phyloP scores from a whole-genome alignment of 2,329 filamentous ascomycete species.

The Phaeosphaeriaceae sp. region DNA sequence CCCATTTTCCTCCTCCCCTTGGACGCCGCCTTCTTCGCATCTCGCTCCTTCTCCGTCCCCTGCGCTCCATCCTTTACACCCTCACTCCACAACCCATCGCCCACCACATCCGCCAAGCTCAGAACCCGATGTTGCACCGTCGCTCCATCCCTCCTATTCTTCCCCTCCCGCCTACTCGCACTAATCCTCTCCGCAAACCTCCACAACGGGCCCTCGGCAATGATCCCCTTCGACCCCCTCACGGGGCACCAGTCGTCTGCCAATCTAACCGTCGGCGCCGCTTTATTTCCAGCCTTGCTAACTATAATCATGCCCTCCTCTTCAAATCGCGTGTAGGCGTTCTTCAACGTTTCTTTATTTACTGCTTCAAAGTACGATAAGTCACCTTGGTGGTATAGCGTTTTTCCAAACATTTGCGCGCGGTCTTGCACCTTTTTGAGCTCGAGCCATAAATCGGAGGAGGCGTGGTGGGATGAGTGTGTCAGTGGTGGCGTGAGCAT shows the following conservation, averaged over 20 bases:
- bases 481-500: constrained; percentile 75
- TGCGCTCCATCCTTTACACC: constrained; percentile 18
- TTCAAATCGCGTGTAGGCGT: constrained; percentile 85
- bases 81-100: constrained; percentile 68
- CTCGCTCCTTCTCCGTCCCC: constrained; percentile 16
- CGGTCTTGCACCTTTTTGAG: constrained; percentile 78
- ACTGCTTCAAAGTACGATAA: constrained; percentile 97
- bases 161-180: constrained; percentile 82
- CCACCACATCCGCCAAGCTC: constrained; percentile 75
- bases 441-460: constrained; percentile 78
- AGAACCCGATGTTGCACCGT: constrained; percentile 86
- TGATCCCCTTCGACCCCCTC: constrained; percentile 62
- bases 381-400: constrained; percentile 95
- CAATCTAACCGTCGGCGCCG: constrained; percentile 69
- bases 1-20: constrained; percentile 44
- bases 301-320: constrained; percentile 88
- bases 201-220: constrained; percentile 81
- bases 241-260: constrained; percentile 76
- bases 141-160: constrained; percentile 91
- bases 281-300: constrained; percentile 69
- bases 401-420: constrained; percentile 88
- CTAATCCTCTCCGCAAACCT: constrained; percentile 90
- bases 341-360: constrained; percentile 97
- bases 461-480: constrained; percentile 48
- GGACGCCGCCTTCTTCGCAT: constrained; percentile 20